Base-by-base conservation (phyloP, 306 rosid species). In the Prunus kanzakura region DNA sequence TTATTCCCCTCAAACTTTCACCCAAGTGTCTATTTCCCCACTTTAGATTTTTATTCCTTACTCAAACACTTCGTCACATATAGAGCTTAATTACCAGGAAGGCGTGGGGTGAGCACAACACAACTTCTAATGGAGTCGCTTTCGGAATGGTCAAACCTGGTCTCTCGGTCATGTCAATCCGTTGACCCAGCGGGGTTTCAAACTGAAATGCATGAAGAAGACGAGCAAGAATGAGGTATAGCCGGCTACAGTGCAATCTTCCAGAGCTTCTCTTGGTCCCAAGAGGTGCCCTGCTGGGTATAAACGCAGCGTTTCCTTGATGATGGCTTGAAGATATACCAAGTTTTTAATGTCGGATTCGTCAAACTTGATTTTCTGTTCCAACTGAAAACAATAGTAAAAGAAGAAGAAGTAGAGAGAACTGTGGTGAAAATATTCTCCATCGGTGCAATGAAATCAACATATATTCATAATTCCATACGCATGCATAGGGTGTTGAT, bases 41-140 rank as follows among this genome's bases (percentile, higher is more conserved):
- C 30, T 29, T 2, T 29, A 29, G 3, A 29, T 29, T 29, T 29
- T 29, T 29, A 29, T 29, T 29, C 30, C 12, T 30, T 29, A 7
- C 2, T 19, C 25, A 50, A 43, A 56, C 10, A 9, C 27, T 66
- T 67, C 65, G 81, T 13, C 14, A 63, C 77, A 47, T 60, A 76
- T 84, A 84, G 23, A 86, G 81, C 27, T 29, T 29, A 29, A 29
- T 81, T 25, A 3, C 76, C n/a, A 1, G 89, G 76, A 32, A 82
- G 90, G 51, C 88, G 84, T 2, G 92, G 92, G 64, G 81, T 58
- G n/a, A 90, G 80, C 10, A 84, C 82, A 81, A 86, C 79, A n/a
- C n/a, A n/a, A n/a, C n/a, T 62, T 81, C 58, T 7, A 88, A 73
- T 6, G 92, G 89, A 67, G 76, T 74, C 50, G 87, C 89, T 72